Percentiles rank a stretch among this genome's conserved stretches.
Evolutionary conservation across 805 yeast species (phyloP).

Genomic region (Teunomyces tritomae): DNA sequence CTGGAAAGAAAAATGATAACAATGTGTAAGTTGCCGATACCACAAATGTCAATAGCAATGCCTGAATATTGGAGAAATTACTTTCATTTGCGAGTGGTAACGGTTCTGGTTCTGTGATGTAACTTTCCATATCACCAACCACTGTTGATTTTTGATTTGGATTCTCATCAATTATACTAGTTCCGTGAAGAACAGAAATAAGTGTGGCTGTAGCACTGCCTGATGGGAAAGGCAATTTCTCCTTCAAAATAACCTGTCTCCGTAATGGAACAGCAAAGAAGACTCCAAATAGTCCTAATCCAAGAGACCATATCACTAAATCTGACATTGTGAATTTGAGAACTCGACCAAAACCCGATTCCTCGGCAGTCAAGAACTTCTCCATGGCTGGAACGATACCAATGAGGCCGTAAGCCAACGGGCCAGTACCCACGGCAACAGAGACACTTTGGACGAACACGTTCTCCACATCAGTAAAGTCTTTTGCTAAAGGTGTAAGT

Average conservation of each 20-base stretch:
- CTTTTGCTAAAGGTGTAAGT: constrained; percentile 43
- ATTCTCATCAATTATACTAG: constrained; percentile 44
- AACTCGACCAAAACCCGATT: constrained; percentile 57
- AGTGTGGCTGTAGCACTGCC: constrained; percentile 95
- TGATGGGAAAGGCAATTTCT: constrained; percentile 87
- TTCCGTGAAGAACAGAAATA: constrained; percentile 81
- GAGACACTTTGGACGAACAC: constrained; percentile 90
- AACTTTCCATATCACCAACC: constrained; percentile 6
- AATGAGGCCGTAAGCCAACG: constrained; percentile 89
- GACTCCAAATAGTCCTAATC: constrained; percentile 91
- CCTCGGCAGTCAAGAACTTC: constrained; percentile 74
- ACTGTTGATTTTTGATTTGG: constrained; percentile 1
- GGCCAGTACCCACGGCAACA: constrained; percentile 97
- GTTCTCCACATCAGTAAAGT: constrained; percentile 82
- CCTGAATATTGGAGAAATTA: constrained; percentile 51
- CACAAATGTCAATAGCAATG: constrained; percentile 58
- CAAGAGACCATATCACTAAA: constrained; percentile 76
- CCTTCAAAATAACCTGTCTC: constrained; percentile 81
- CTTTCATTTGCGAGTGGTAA: neutral
- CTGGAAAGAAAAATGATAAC: constrained; percentile 69
- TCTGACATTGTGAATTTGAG: constrained; percentile 44
- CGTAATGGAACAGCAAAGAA: constrained; percentile 91
- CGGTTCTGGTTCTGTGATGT: constrained; percentile 1
- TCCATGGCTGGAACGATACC: constrained; percentile 97
- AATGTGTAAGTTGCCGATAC: constrained; percentile 74